These are phyloP conservation scores for Allium sativum DNA, from an alignment of 106 monocot genomes.

Conservation along the genomic window DNA sequence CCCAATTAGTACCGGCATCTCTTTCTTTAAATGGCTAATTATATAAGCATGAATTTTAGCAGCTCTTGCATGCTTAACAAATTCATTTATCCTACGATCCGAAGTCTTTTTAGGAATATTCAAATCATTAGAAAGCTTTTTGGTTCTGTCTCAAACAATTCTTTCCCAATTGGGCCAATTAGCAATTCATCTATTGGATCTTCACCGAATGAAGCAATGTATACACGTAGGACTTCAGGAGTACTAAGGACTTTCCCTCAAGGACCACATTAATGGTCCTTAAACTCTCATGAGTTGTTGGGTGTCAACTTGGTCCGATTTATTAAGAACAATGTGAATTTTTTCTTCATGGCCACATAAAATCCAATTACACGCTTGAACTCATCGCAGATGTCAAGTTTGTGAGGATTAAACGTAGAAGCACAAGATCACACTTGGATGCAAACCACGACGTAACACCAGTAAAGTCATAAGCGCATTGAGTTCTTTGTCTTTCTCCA, in stretches of 20 bases:
- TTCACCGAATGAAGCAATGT: constrained; percentile 90
- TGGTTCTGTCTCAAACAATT: constrained; percentile 86
- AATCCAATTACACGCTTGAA: constrained; percentile 86
- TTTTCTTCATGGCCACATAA: constrained; percentile 86
- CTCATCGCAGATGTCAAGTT: constrained; percentile 93
- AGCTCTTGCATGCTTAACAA: no score
- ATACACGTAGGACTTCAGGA: constrained; percentile 90
- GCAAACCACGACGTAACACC: constrained; percentile 98
- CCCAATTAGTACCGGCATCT: no score
- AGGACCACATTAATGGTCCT: constrained; percentile 91
- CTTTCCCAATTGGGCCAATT: constrained; percentile 66
- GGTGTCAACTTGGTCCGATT: constrained; percentile 74
- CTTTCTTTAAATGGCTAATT: no score
- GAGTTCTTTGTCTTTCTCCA: constrained; percentile 88
- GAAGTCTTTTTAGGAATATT: constrained; percentile 94
- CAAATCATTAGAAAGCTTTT: constrained; percentile 80
- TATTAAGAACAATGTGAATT: constrained; percentile 83
- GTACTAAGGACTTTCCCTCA: constrained; percentile 92
- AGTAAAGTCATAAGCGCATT: constrained; percentile 90
- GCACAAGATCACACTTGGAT: constrained; percentile 82
- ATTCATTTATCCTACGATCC: constrained; percentile 50
- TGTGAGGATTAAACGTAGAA: constrained; percentile 92
- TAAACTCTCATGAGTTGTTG: constrained; percentile 91
- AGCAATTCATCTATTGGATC: constrained; percentile 59
- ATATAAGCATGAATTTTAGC: no score